A percentile compares a stretch with the other conserved stretches of the same genome.
Conservation (phyloP, 345 rosid genomes). For the Populus euphratica region DNA sequence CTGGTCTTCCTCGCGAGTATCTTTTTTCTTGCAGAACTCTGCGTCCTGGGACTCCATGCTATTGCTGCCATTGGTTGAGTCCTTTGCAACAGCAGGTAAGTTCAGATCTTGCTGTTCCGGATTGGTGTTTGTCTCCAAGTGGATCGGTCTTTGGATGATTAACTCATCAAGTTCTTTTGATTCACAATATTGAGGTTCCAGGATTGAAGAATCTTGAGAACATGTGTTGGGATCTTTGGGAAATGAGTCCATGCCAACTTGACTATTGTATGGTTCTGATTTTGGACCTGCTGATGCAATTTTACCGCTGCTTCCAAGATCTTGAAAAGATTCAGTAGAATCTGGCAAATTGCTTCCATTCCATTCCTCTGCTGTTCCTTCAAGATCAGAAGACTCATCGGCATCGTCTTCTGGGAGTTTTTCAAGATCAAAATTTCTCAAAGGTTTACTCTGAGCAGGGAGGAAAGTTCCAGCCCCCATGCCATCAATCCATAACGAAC, state of each 20-base stretch:
- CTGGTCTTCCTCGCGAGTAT: neutral
- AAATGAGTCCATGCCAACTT: neutral
- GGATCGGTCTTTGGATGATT: neutral
- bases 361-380: neutral
- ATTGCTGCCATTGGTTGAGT: neutral
- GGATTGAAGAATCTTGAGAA: neutral
- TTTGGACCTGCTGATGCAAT: neutral
- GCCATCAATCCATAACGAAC: neutral
- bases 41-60: neutral
- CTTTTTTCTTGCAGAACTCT: neutral
- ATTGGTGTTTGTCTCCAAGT: neutral
- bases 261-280: neutral
- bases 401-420: neutral
- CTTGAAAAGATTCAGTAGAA: neutral
- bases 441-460: neutral
- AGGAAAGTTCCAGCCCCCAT: neutral
- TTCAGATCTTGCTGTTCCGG: neutral
- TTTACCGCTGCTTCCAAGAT: neutral
- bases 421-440: neutral
- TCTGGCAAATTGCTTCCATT: neutral
- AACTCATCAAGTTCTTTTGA: neutral
- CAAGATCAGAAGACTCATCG: neutral
- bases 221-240: neutral
- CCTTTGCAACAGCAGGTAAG: neutral
- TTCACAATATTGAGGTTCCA: neutral